Base-by-base conservation (phyloP, 1,284 basidiomycete species). In the Phellopilus nigrolimitatus region DNA sequence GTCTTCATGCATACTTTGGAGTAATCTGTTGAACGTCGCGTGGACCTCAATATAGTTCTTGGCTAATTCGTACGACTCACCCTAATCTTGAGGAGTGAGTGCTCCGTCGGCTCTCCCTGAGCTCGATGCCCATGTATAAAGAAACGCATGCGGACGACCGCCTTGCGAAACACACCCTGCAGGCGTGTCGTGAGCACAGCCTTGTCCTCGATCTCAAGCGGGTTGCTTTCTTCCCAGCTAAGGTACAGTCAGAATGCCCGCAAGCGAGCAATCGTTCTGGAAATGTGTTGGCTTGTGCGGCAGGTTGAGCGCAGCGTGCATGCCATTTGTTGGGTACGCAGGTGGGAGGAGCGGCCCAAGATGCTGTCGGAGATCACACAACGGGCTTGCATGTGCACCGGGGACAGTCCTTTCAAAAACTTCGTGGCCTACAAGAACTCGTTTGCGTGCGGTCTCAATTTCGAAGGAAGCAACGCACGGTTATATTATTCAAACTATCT, bases 151-250 rank as follows among this genome's bases (percentile, higher is more conserved):
- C 87, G 76, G 60, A 92, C 84, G 57, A 91, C 73, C 1, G 91
- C 91, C 69, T 95, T 94, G 56, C 85, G 78, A 66, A 97, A 93
- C 2, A 93, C 91, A 43, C 84, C 83, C 57, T 85, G 80, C 5
- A 97, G 76, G 27, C 95, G 80, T 15, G 74, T 74, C 44, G 85
- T 75, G 30, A 95, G 67, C 4, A 76, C 75, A 1, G 72, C 66
- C 47, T 78, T 74, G 57, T 98, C 94, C 56, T 95, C 92, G 49
- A 97, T 80, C 64, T 93, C 89, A 36, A 97, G 74, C 1, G 95
- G 97, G 62, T 99, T 98, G 57, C 79, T 78, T 66, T 97, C 92
- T 68, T 99, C 97, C 91, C 92, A 99, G 61, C 91, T 91, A 46
- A 99, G 70, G 65, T 97, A 98, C 2, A 79, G 74, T 91, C 97